A percentile compares a stretch with the other conserved stretches of the same genome.
Evolutionary conservation across 768 basidiomycete genomes (phyloP).

Genomic region (Kwoniella sp.): DNA sequence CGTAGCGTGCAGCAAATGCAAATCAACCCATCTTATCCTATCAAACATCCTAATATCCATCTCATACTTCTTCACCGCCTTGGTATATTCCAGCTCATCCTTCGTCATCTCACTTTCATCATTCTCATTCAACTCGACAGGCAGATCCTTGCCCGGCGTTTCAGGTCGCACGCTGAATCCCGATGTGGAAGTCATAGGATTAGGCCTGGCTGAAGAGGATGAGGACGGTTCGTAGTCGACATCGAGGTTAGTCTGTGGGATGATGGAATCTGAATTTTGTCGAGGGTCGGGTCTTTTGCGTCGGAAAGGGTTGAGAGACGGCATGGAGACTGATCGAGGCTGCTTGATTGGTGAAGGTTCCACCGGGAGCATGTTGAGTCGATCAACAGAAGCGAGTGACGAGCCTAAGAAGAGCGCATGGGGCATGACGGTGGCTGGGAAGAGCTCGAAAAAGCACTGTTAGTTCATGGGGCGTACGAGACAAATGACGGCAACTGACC

Average conservation of each 20-base stretch:
- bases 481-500: too few species aligned
- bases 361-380: constrained; percentile 59
- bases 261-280: constrained; percentile 7
- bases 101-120: constrained; percentile 2
- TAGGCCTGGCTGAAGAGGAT: neutral
- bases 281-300: constrained; percentile 3
- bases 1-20: constrained; percentile 54
- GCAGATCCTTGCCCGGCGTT: constrained; percentile 3
- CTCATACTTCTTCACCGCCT: constrained; percentile 41
- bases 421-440: constrained; percentile 83
- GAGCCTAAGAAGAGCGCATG: constrained; percentile 90
- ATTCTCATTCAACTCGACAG: neutral
- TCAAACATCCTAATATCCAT: constrained; percentile 49
- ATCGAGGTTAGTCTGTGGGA: neutral
- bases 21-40: constrained; percentile 51
- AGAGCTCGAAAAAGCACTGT: neutral
- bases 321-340: constrained; percentile 22
- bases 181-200: neutral
- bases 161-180: neutral
- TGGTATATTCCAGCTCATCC: constrained; percentile 22
- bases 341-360: constrained; percentile 22
- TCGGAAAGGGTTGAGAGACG: constrained; percentile 23
- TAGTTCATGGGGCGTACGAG: too few species aligned
- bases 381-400: constrained; percentile 77
- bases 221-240: neutral